Base-by-base conservation (phyloP, 1,284 basidiomycete species). In the Fistulinella staudtii region DNA sequence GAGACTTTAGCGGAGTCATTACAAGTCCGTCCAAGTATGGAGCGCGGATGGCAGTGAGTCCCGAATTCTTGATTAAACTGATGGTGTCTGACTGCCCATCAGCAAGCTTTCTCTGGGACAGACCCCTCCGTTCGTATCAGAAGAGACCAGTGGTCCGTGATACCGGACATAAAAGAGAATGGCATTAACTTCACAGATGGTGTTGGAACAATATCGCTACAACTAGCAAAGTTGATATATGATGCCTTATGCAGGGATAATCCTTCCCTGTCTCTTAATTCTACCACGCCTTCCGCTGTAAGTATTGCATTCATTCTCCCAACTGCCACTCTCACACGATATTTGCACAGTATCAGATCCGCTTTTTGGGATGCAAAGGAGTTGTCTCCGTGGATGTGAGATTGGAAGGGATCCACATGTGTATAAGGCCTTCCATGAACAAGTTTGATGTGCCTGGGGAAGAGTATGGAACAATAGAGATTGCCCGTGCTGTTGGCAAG, bases 61-160 rank as follows among this genome's bases (percentile, higher is more conserved):
- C 10, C 9, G 28, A 14, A 13, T 5, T 13, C 1, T 8, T 8
- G 18, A 15, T 20, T 5, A 8, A 22, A n/a, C 33, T 14, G 15
- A 5, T 21, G n/a, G 21, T 28, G 18, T 15, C 45, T 58, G 17
- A 63, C 8, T 5, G 9, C 50, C 20, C 8, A 9, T 21, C 33
- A 64, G 65, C 89, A 90, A 64, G 86, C 87, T 0, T 91, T 91
- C 56, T 87, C 85, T 0, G 82, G 83, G 1, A 91, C 89, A 3
- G 80, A 86, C 55, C 79, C 80, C 0, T 85, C 84, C 0, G 74
- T 89, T 21, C 61, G 62, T 14, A 77, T 90, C 35, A 49, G 48
- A 3, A 63, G 62, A n/a, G 53, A 70, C 34, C 71, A 87, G 53
- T 85, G 84, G 82, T 72, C 76, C 44, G 68, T 73, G 49, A 71